These are phyloP conservation scores for Leucocoprinus birnbaumii DNA, from an alignment of 768 basidiomycete genomes.

Conservation along the genomic window DNA sequence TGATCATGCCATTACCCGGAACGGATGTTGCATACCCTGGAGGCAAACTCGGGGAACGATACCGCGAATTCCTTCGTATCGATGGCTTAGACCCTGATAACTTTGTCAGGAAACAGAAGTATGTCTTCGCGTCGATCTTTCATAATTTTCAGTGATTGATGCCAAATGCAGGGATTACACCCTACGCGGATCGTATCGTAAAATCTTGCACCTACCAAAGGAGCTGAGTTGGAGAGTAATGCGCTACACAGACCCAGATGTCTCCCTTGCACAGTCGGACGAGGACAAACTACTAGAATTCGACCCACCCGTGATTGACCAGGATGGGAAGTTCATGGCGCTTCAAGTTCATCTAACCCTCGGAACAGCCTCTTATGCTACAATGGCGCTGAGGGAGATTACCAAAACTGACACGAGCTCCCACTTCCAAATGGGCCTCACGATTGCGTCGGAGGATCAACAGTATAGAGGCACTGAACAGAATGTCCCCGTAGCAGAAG, in stretches of 20 bases:
- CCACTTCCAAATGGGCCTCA: constrained; percentile 82
- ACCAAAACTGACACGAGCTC: constrained; percentile 96
- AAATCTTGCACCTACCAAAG: constrained; percentile 83
- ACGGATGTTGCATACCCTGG: constrained; percentile 92
- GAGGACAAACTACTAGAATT: constrained; percentile 89
- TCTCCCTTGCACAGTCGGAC: constrained; percentile 90
- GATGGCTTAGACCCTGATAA: constrained; percentile 92
- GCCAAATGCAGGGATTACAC: constrained; percentile 72
- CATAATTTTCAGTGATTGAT: constrained; percentile 5
- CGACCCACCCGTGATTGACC: constrained; percentile 61
- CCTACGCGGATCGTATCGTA: constrained; percentile 90
- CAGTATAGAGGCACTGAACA: constrained; percentile 60
- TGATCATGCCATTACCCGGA: constrained; percentile 96
- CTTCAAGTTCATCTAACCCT: constrained; percentile 84
- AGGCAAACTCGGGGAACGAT: constrained; percentile 82
- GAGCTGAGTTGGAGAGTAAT: constrained; percentile 80
- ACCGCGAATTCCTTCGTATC: constrained; percentile 72
- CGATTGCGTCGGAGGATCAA: constrained; percentile 78
- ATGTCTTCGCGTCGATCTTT: constrained; percentile 19
- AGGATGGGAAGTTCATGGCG: constrained; percentile 83
- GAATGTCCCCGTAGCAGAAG: constrained; percentile 26
- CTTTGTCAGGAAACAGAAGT: constrained; percentile 90
- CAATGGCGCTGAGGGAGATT: constrained; percentile 95
- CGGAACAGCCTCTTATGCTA: constrained; percentile 92
- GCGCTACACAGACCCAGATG: constrained; percentile 90